These are phyloP conservation scores for Backusella australiensis DNA, from an alignment of 192 early-diverging fungal genomes.

Conservation along the genomic window DNA sequence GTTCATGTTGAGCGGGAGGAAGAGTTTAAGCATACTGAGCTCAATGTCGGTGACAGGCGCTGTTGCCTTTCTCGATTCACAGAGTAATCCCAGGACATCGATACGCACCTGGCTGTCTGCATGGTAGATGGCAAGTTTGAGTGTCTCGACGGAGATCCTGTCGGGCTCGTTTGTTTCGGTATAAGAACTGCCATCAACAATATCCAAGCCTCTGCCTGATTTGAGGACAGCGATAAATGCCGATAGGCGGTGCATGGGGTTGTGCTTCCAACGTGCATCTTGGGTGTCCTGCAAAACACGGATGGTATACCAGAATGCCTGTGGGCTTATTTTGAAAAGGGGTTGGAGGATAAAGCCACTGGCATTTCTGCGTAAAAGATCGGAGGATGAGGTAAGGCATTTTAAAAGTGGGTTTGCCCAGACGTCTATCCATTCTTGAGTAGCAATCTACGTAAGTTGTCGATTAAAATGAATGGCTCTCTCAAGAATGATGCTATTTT, in stretches of 20 bases:
- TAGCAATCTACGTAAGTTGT: not conserved
- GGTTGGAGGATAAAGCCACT: slow-evolving; percentile 52
- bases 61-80: slow-evolving; percentile 72
- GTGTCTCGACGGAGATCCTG: slow-evolving; percentile 41
- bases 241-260: slow-evolving; percentile 47
- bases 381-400: slow-evolving; percentile 50
- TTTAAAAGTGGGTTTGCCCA: slow-evolving; percentile 58
- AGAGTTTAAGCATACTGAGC: slow-evolving; percentile 60
- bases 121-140: slow-evolving; percentile 68
- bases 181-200: slow-evolving; percentile 49
- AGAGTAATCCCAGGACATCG: slow-evolving; percentile 78
- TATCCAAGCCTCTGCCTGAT: slow-evolving; percentile 52
- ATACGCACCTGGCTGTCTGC: slow-evolving; percentile 69
- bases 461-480: too few species aligned
- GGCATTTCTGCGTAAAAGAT: slow-evolving; percentile 53
- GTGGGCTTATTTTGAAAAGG: slow-evolving; percentile 48
- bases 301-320: slow-evolving; percentile 46
- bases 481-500: too few species aligned
- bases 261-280: slow-evolving; percentile 5
- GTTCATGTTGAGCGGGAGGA: slow-evolving; percentile 68
- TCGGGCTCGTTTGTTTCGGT: slow-evolving; percentile 7
- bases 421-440: slow-evolving; percentile 43
- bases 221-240: slow-evolving; percentile 61
- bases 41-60: slow-evolving; percentile 61
- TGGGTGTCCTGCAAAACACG: slow-evolving; percentile 34